phyloP scores from a whole-genome alignment of 257 asterid genomes.

The Prunella vulgaris region DNA sequence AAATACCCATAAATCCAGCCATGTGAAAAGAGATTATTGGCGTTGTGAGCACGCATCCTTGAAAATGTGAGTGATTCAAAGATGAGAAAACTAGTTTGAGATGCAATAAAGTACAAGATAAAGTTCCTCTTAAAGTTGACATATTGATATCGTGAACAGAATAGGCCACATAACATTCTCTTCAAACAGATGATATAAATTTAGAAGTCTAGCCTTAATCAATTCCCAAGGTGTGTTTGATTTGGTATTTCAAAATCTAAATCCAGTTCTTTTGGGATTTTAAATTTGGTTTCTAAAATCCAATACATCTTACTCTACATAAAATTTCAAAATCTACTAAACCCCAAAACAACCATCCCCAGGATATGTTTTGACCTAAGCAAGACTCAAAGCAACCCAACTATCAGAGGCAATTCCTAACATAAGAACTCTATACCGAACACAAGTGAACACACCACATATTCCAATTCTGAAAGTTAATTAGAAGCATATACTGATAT shows the following conservation, averaged over 20 bases:
- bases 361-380: background rate
- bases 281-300: too few species aligned
- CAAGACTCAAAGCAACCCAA: background rate
- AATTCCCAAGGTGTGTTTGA: background rate
- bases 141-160: background rate
- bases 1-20: background rate
- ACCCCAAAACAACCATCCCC: too few species aligned
- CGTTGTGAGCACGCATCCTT: background rate
- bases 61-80: slow-evolving; percentile 1
- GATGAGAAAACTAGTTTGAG: background rate
- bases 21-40: background rate
- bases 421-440: slow-evolving; percentile 8
- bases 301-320: too few species aligned
- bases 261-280: too few species aligned
- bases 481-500: slow-evolving; percentile 11
- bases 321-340: too few species aligned
- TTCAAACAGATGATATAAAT: background rate
- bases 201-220: background rate
- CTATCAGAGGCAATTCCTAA: slow-evolving; percentile 1
- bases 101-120: background rate
- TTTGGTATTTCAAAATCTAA: too few species aligned
- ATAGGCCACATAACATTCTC: background rate
- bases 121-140: background rate
- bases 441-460: background rate
- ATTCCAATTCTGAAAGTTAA: slow-evolving; percentile 1